Base-by-base conservation (phyloP, 208 protist species). In the Kentomonas sorsogonicus region DNA sequence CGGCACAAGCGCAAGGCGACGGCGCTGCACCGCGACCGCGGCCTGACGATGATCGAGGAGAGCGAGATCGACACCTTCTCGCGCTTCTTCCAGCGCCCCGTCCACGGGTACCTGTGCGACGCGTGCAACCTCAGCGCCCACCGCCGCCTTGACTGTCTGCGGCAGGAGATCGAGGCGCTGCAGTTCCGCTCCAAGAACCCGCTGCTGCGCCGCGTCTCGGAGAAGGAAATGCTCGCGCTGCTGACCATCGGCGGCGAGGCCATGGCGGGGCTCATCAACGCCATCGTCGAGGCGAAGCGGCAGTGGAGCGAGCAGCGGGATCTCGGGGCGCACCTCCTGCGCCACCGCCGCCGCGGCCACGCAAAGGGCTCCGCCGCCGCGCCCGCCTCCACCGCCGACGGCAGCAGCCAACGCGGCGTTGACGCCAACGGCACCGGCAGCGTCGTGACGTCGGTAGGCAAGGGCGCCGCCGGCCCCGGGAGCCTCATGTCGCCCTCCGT, bases 61-160 rank as follows among this genome's bases (percentile, higher is more conserved):
- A 65, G 75, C 16, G 79, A 93, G 58, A 83, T 93, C 30, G 86
- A 89, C 25, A 86, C 78, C 51, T 93, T 89, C 59, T 78, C 80
- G 5, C 58, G 71, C 54, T 89, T 93, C 62, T 93, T 93, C 45
- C 78, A 79, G 55, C 72, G 82, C 1, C 80, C 86, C 2, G 68
- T 93, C 26, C 81, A 84, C 41, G 86, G 86, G 22, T 93, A 88
- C 41, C 65, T 93, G 7, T 93, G 86, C 72, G 66, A 54, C n/a
- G 72, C 72, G 36, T 93, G 86, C 61, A 66, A 89, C 68, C 77
- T 51, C 6, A 76, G 77, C 48, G 86, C 79, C 0, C 76, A 72
- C 25, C 66, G 71, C 27, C 74, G 86, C 2, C 60, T 93, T 15
- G 82, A 93, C 39, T 57, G 72, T 0, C 74, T 93, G 20, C 82